A percentile compares a stretch with the other conserved stretches of the same genome.
These are phyloP conservation scores for Cladosporium cucumerinum DNA, from an alignment of 2,329 filamentous ascomycete genomes.

Conservation along the genomic window DNA sequence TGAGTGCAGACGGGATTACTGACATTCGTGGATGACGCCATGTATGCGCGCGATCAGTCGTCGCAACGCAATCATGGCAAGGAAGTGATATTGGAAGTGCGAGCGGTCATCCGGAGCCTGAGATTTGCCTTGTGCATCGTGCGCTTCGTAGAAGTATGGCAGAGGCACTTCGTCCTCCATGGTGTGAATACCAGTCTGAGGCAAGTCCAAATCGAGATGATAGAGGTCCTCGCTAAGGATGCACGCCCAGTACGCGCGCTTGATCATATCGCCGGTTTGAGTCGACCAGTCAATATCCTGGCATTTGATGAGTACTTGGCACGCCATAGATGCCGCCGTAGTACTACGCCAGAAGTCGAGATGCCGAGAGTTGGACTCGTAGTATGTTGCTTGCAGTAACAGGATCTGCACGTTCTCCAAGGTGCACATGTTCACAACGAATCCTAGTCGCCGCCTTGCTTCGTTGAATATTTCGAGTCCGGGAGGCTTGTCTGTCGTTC, in stretches of 20 bases:
- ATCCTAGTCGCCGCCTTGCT: conserved; percentile 58
- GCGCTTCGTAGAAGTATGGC: conserved; percentile 50
- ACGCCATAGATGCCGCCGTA: conserved; percentile 55
- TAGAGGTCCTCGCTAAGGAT: conserved; percentile 50
- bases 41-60: conserved; percentile 54
- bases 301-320: conserved; percentile 55
- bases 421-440: conserved; percentile 53
- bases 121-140: conserved; percentile 29
- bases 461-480: conserved; percentile 61
- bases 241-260: conserved; percentile 57
- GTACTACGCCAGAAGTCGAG: conserved; percentile 61
- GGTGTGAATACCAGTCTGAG: conserved; percentile 53
- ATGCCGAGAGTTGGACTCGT: conserved; percentile 25
- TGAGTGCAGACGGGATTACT: conserved; percentile 26
- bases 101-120: conserved; percentile 47
- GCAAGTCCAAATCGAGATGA: conserved; percentile 58
- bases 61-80: conserved; percentile 57
- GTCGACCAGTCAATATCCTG: conserved; percentile 46
- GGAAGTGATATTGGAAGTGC: conserved; percentile 58
- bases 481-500: conserved; percentile 50
- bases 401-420: conserved; percentile 60
- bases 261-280: conserved; percentile 50
- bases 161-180: conserved; percentile 54
- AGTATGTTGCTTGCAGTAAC: conserved; percentile 48
- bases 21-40: conserved; percentile 51